Conservation (phyloP, 169 alveolate genomes). For the Plasmodium blacklocki region DNA sequence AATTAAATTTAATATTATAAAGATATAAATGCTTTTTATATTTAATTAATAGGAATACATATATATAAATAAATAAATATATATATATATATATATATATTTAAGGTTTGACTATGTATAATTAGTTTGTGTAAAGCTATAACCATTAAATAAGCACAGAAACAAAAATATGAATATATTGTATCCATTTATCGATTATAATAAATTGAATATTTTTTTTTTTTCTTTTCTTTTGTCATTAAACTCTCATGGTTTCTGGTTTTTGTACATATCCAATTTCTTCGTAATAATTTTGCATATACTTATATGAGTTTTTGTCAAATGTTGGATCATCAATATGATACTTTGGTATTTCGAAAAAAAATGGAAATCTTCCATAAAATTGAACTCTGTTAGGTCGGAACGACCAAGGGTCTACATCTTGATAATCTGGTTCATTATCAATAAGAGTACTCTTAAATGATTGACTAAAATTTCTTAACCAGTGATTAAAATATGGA, state of each 20-base stretch:
- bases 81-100: background rate
- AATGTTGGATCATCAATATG: constrained; percentile 81
- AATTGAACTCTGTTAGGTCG: constrained; percentile 82
- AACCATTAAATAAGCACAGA: too few species aligned
- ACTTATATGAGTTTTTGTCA: constrained; percentile 81
- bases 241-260: background rate
- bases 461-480: constrained; percentile 81
- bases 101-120: background rate
- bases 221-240: constrained; percentile 3
- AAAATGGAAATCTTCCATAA: constrained; percentile 85
- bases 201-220: background rate
- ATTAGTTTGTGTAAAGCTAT: too few species aligned
- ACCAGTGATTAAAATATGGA: constrained; percentile 82
- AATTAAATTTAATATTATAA: too few species aligned
- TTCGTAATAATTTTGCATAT: constrained; percentile 83
- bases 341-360: constrained; percentile 84
- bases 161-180: background rate
- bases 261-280: constrained; percentile 57
- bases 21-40: too few species aligned
- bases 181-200: too few species aligned
- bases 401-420: constrained; percentile 78
- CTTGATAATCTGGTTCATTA: constrained; percentile 85
- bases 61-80: background rate
- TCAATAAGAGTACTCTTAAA: constrained; percentile 84
- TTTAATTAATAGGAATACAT: too few species aligned